Conservation (phyloP, 2,329 filamentous ascomycete genomes). For the Pseudogymnoascus sp. region DNA sequence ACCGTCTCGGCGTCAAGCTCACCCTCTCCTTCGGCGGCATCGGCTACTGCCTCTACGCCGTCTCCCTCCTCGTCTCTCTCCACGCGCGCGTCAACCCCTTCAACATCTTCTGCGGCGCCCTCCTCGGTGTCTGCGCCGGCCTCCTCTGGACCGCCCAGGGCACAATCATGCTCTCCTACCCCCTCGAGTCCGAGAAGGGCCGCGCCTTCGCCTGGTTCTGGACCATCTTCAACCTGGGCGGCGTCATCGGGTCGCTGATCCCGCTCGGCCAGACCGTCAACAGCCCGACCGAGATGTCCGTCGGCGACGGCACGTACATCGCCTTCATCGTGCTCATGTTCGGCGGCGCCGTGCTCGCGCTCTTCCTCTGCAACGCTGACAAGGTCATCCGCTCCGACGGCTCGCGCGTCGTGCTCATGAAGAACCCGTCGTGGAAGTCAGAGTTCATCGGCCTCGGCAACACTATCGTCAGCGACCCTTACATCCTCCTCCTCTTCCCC, state of each 20-base stretch:
- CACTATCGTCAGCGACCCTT: constrained; percentile 60
- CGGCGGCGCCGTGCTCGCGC: constrained; percentile 58
- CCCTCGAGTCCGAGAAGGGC: constrained; percentile 69
- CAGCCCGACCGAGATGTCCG: constrained; percentile 30
- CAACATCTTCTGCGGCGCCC: constrained; percentile 65
- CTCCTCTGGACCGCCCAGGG: constrained; percentile 75
- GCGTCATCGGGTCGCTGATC: constrained; percentile 64
- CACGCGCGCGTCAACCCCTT: constrained; percentile 57
- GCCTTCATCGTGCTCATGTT: constrained; percentile 81
- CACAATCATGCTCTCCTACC: constrained; percentile 82
- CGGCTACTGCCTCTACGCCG: constrained; percentile 68
- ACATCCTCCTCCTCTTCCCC: constrained; percentile 67
- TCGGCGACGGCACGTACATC: constrained; percentile 70
- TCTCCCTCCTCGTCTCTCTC: constrained; percentile 61
- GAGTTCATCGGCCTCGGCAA: constrained; percentile 70
- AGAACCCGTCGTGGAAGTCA: constrained; percentile 77
- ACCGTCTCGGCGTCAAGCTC: constrained; percentile 60
- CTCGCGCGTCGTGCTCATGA: constrained; percentile 75
- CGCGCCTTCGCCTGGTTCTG: constrained; percentile 85
- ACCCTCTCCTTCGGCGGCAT: constrained; percentile 65
- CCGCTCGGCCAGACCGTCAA: constrained; percentile 67
- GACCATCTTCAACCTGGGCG: constrained; percentile 88
- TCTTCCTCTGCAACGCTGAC: constrained; percentile 61
- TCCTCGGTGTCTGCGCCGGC: constrained; percentile 68
- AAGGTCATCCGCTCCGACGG: constrained; percentile 69